phyloP scores from a whole-genome alignment of 768 basidiomycete genomes.

The Mycena kentingensis region DNA sequence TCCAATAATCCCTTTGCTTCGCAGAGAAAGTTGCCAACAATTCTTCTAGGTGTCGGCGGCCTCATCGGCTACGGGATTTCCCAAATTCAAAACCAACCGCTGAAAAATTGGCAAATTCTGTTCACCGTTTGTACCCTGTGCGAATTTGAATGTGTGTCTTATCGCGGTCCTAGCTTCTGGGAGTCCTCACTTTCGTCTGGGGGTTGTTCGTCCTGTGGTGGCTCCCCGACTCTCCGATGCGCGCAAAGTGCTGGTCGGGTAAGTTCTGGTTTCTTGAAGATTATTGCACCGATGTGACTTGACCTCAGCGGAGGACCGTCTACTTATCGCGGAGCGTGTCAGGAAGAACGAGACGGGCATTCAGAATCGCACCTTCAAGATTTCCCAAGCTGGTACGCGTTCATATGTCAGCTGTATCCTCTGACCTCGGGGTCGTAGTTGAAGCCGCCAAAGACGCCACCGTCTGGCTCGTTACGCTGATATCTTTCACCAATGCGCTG shows the following conservation, averaged over 20 bases:
- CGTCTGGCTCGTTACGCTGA: slow-evolving; percentile 47
- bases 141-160: slow-evolving; percentile 18
- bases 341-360: slow-evolving; percentile 55
- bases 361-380: slow-evolving; percentile 54
- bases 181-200: slow-evolving; percentile 49
- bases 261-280: not conserved
- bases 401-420: not conserved
- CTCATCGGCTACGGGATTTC: slow-evolving; percentile 53
- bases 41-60: slow-evolving; percentile 24
- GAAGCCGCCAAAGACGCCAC: slow-evolving; percentile 50
- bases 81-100: slow-evolving; percentile 39
- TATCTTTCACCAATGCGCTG: slow-evolving; percentile 51
- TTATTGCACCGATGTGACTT: not conserved
- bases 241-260: slow-evolving; percentile 48
- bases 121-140: slow-evolving; percentile 35
- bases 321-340: slow-evolving; percentile 52
- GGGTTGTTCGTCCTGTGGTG: slow-evolving; percentile 50
- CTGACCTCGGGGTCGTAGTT: slow-evolving; percentile 21
- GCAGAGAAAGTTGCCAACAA: too few relatives aligned
- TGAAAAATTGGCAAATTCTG: slow-evolving; percentile 55
- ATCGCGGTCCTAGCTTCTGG: too few relatives aligned
- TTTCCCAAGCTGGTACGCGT: slow-evolving; percentile 38
- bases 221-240: slow-evolving; percentile 53
- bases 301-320: slow-evolving; percentile 38
- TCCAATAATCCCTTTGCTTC: too few relatives aligned